These are phyloP conservation scores for Pachyrhizus erosus DNA, from an alignment of 306 rosid genomes.

Conservation along the genomic window DNA sequence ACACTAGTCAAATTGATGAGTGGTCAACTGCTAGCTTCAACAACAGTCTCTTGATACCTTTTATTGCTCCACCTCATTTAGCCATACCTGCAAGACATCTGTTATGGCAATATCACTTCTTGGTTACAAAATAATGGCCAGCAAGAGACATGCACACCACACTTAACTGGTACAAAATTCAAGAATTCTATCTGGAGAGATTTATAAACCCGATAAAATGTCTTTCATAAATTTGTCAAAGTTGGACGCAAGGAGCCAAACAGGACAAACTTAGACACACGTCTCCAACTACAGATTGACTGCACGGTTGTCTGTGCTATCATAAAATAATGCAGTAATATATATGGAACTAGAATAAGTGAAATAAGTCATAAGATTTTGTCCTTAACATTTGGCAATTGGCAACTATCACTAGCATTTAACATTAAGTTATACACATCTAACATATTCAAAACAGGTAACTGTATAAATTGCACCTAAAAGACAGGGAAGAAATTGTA, in stretches of 20 bases:
- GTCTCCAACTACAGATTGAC: constrained; percentile 7
- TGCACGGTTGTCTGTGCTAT: not conserved
- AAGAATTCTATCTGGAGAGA: not conserved
- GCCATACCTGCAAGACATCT: constrained; percentile 23
- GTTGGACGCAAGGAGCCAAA: not conserved
- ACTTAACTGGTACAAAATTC: not conserved
- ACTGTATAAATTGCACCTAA: not conserved
- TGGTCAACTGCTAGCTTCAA: not conserved
- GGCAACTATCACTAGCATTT: not conserved
- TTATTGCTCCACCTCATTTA: constrained; percentile 22
- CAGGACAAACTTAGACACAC: not conserved
- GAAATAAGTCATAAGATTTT: not conserved
- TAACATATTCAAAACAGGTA: not conserved
- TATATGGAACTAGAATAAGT: not conserved
- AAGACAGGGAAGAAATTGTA: not conserved
- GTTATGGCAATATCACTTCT: not conserved
- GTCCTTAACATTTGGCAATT: not conserved
- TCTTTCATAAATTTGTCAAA: not conserved
- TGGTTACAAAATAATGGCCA: not conserved
- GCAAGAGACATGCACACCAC: not conserved
- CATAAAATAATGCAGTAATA: not conserved
- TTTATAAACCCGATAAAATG: not conserved
- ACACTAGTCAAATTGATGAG: not conserved
- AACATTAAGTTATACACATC: not conserved
- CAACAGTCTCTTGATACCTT: not conserved